These are phyloP conservation scores for Arthrocladium fulminans DNA, from an alignment of 2,329 filamentous ascomycete species.

Conservation along the genomic window DNA sequence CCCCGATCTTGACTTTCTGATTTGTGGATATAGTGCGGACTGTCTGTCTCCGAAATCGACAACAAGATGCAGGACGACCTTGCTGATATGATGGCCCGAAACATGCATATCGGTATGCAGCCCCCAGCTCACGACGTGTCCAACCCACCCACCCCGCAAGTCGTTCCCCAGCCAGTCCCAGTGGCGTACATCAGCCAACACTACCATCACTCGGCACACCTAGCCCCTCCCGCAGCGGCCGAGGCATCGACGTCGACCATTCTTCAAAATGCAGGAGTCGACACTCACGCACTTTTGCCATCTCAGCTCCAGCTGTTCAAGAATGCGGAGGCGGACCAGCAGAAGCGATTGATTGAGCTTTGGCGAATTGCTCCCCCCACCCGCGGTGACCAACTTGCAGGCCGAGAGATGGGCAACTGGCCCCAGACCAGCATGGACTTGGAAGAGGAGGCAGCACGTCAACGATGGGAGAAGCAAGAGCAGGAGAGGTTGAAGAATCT, in stretches of 20 bases:
- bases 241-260: conserved; percentile 44
- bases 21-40: conserved; percentile 31
- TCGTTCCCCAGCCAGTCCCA: conserved; percentile 30
- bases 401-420: conserved; percentile 51
- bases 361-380: conserved; percentile 73
- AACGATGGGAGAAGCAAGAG: conserved; percentile 48
- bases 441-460: conserved; percentile 47
- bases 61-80: conserved; percentile 73
- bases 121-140: conserved; percentile 28
- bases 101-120: conserved; percentile 53
- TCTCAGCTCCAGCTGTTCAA: conserved; percentile 73
- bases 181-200: conserved; percentile 73
- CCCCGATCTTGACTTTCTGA: conserved; percentile 18
- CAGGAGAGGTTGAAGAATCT: conserved; percentile 41
- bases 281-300: conserved; percentile 59
- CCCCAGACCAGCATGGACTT: conserved; percentile 46
- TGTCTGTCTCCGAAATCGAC: conserved; percentile 35
- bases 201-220: conserved; percentile 72
- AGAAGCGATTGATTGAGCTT: conserved; percentile 66
- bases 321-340: conserved; percentile 62
- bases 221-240: conserved; percentile 36
- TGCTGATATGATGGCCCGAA: conserved; percentile 66
- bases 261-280: conserved; percentile 50
- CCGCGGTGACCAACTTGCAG: conserved; percentile 46
- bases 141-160: conserved; percentile 23